phyloP scores from a whole-genome alignment of 192 early-diverging fungal genomes.

The Backusella macrospora region DNA sequence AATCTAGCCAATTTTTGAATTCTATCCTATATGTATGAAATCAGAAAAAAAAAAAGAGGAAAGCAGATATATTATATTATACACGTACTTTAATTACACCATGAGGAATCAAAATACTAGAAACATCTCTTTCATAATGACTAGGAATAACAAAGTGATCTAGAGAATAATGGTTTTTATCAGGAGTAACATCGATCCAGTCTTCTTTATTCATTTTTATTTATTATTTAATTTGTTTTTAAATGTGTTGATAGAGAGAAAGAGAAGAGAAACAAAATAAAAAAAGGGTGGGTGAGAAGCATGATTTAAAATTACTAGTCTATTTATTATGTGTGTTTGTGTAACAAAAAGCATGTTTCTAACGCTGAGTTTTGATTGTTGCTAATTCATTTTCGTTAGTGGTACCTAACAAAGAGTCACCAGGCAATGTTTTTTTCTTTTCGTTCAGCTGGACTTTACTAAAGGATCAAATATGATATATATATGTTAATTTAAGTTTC shows the following conservation, averaged over 20 bases:
- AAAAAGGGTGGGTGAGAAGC: neutral
- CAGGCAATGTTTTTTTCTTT: constrained; percentile 13
- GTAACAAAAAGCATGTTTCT: neutral
- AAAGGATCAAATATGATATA: neutral
- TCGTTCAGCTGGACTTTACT: constrained; percentile 38
- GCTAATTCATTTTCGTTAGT: constrained; percentile 21
- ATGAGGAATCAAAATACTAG: constrained; percentile 82
- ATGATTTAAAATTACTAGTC: neutral
- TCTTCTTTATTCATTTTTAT: constrained; percentile 44
- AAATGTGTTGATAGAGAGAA: neutral
- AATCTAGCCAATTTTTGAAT: constrained; percentile 85
- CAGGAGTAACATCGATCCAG: constrained; percentile 71
- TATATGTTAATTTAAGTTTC: no score
- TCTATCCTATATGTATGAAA: constrained; percentile 49
- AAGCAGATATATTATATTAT: no score
- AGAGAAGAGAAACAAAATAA: neutral
- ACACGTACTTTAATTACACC: constrained; percentile 72
- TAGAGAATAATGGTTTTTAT: constrained; percentile 69
- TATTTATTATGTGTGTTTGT: neutral
- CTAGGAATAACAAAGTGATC: constrained; percentile 84
- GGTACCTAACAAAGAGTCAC: constrained; percentile 18
- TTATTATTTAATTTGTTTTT: no score
- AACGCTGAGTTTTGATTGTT: constrained; percentile 25
- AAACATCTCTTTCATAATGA: constrained; percentile 74
- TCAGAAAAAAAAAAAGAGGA: no score